Conservation (phyloP, 352 stramenopile genomes). For the Globisporangium alternatum region DNA sequence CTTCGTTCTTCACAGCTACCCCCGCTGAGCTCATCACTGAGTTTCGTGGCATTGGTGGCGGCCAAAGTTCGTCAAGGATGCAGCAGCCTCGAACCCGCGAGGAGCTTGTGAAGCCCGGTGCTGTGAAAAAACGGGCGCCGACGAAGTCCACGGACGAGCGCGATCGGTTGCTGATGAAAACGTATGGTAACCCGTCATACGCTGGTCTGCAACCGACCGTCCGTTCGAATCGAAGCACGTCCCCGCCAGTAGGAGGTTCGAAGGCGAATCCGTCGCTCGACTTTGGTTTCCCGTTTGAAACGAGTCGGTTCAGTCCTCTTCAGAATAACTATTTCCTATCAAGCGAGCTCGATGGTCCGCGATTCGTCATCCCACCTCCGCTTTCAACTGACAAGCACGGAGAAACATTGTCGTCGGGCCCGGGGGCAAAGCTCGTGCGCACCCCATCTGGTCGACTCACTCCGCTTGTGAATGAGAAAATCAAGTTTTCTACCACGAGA, state of each 20-base stretch:
- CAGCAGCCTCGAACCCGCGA: conserved; percentile 38
- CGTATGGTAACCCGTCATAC: conserved; percentile 38
- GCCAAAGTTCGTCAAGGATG: conserved; percentile 30
- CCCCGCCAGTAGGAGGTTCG: neutral
- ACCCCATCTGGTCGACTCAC: conserved; percentile 35
- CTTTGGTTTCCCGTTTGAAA: conserved; percentile 11
- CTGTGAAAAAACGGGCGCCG: conserved; percentile 25
- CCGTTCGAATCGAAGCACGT: conserved; percentile 9
- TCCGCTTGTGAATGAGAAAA: conserved; percentile 34
- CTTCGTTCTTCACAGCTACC: conserved; percentile 36
- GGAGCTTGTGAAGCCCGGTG: conserved; percentile 29
- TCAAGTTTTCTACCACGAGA: conserved; percentile 34
- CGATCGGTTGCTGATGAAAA: conserved; percentile 46
- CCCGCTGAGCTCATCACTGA: conserved; percentile 27
- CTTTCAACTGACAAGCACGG: conserved; percentile 31
- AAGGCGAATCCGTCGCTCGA: conserved; percentile 10
- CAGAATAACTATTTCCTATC: conserved; percentile 42
- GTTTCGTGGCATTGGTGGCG: conserved; percentile 9
- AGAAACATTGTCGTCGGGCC: conserved; percentile 8
- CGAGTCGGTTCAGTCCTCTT: conserved; percentile 30
- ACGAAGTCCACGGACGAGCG: conserved; percentile 42
- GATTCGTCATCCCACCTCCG: conserved; percentile 54
- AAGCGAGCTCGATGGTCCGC: conserved; percentile 25
- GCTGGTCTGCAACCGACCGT: conserved; percentile 15
- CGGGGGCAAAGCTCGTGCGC: conserved; percentile 24